A percentile compares a stretch with the other conserved stretches of the same genome.
These are phyloP conservation scores for Solanum tacnaense DNA, from an alignment of 257 asterid species.

Conservation along the genomic window DNA sequence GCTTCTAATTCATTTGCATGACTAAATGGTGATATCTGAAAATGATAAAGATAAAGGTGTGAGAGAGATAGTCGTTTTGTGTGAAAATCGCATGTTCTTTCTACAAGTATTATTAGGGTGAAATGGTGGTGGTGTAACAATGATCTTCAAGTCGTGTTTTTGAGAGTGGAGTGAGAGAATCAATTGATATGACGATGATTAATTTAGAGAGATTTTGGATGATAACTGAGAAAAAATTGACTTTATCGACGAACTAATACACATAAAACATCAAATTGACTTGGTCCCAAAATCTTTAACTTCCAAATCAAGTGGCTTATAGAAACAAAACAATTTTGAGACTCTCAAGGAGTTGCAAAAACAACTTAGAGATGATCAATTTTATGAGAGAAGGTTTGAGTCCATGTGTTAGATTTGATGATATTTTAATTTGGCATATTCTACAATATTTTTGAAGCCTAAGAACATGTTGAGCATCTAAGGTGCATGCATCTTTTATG, in stretches of 20 bases:
- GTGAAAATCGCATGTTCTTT: rapidly evolving
- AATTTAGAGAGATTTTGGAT: too few species aligned
- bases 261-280: neutral
- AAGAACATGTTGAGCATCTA: neutral
- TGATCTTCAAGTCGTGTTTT: too few species aligned
- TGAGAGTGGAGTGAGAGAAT: too few species aligned
- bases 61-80: too few species aligned
- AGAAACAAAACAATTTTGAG: neutral
- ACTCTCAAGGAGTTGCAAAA: neutral
- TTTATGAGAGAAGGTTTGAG: neutral
- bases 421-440: neutral
- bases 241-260: neutral
- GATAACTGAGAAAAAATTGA: too few species aligned
- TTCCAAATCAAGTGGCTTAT: neutral
- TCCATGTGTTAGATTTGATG: neutral
- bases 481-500: neutral
- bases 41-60: too few species aligned
- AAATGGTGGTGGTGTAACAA: too few species aligned
- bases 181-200: too few species aligned
- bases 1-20: neutral
- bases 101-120: too few species aligned
- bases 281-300: neutral
- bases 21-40: too few species aligned
- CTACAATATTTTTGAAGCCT: neutral
- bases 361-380: neutral